Percentiles rank a stretch among this genome's conserved stretches.
These are phyloP conservation scores for Exophiala bonariae DNA, from an alignment of 2,329 filamentous ascomycete species.

Conservation along the genomic window DNA sequence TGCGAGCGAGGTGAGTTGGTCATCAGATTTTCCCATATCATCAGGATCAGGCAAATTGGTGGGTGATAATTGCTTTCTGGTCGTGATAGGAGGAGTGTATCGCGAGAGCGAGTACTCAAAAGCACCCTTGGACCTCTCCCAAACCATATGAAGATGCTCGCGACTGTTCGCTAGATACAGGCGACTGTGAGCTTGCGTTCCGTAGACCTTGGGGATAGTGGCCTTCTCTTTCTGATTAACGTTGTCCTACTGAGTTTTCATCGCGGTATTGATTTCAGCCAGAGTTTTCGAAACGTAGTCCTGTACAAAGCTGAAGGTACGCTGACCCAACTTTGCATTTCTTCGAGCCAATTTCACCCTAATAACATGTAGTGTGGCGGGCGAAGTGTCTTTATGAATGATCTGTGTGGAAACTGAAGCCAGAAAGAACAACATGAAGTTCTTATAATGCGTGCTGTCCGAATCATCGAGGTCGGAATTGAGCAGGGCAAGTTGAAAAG, in stretches of 20 bases:
- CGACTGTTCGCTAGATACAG: conserved; percentile 5
- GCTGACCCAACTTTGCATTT: conserved; percentile 40
- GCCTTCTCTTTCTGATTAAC: conserved; percentile 13
- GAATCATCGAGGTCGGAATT: conserved; percentile 18
- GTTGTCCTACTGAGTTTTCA: conserved; percentile 8
- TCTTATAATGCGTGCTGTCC: conserved; percentile 46
- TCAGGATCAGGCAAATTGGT: conserved; percentile 4
- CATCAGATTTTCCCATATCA: conserved; percentile 10
- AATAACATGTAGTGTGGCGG: conserved; percentile 41
- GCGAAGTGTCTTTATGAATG: conserved; percentile 17
- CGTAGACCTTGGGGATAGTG: conserved; percentile 2
- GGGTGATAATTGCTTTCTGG: background rate
- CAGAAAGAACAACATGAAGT: conserved; percentile 52
- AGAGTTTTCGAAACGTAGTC: conserved; percentile 10
- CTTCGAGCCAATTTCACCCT: conserved; percentile 47
- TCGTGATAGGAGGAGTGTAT: background rate
- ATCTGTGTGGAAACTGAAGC: conserved; percentile 34
- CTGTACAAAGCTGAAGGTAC: conserved; percentile 10
- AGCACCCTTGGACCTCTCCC: conserved; percentile 9
- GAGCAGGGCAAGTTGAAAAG: conserved; percentile 42
- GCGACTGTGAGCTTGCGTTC: background rate
- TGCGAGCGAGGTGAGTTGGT: conserved; percentile 32
- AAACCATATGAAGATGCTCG: background rate
- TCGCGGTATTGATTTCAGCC: conserved; percentile 14
- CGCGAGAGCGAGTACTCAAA: conserved; percentile 15